Percentiles rank a stretch among this genome's conserved stretches.
Conservation (phyloP, 257 asterid species). For the Rubia yunnanensis region DNA sequence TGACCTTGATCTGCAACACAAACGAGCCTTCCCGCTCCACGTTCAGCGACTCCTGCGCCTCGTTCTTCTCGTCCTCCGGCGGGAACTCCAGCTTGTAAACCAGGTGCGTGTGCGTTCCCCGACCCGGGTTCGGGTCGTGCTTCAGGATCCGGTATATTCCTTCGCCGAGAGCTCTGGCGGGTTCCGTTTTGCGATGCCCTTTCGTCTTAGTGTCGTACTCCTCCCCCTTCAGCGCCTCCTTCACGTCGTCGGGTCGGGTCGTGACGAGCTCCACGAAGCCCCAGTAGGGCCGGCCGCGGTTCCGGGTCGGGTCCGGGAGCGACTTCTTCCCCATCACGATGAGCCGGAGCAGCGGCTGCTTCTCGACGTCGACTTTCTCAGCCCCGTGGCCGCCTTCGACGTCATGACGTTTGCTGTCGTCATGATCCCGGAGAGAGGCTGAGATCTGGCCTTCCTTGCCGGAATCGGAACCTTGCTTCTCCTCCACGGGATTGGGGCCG, state of each 20-base stretch:
- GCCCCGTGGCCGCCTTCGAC: slow-evolving; percentile 34
- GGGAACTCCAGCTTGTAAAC: slow-evolving; percentile 69
- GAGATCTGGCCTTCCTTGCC: slow-evolving; percentile 41
- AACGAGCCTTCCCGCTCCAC: slow-evolving; percentile 56
- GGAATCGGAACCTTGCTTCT: slow-evolving; percentile 37
- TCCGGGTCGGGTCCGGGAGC: slow-evolving; percentile 45
- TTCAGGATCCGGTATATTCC: slow-evolving; percentile 52
- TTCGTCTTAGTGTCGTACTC: slow-evolving; percentile 32
- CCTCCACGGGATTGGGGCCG: slow-evolving; percentile 27
- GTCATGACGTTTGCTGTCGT: slow-evolving; percentile 3
- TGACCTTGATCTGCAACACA: slow-evolving; percentile 50
- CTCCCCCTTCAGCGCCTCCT: slow-evolving; percentile 20
- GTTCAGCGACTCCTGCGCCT: slow-evolving; percentile 48
- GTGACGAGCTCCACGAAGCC: slow-evolving; percentile 35
- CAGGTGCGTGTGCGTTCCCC: slow-evolving; percentile 47
- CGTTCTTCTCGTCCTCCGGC: slow-evolving; percentile 25
- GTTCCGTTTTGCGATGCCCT: slow-evolving; percentile 23
- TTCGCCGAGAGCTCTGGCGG: slow-evolving; percentile 41
- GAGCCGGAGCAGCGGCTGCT: slow-evolving; percentile 37
- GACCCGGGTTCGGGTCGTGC: slow-evolving; percentile 32
- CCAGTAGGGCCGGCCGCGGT: slow-evolving; percentile 32
- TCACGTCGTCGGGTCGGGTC: slow-evolving; percentile 26
- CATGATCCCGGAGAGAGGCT: slow-evolving; percentile 4
- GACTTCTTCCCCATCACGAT: slow-evolving; percentile 65
- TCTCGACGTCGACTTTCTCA: slow-evolving; percentile 30